These are phyloP conservation scores for Discostella stelligeroides DNA, from an alignment of 108 stramenopile genomes.

Conservation along the genomic window DNA sequence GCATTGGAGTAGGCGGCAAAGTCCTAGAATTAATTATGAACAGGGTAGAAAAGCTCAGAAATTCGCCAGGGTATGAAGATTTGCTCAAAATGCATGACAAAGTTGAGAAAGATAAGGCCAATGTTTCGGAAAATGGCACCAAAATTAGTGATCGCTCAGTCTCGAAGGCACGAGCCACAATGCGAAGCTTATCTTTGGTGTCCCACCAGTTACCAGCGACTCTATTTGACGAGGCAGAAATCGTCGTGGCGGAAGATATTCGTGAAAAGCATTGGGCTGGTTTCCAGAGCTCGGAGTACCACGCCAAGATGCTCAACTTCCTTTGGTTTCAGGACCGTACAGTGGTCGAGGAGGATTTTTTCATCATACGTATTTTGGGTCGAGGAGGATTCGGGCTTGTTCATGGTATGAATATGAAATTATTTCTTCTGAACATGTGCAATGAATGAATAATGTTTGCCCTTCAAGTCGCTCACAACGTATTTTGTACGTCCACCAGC, in stretches of 20 bases:
- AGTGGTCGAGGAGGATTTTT: slow-evolving; percentile 90
- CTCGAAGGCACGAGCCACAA: neutral
- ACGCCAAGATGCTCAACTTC: slow-evolving; percentile 64
- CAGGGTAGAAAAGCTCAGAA: slow-evolving; percentile 19
- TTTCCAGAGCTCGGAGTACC: slow-evolving; percentile 64
- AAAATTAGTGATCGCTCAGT: neutral
- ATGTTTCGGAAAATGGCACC: neutral
- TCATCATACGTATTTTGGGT: slow-evolving; percentile 91
- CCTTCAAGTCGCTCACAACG: too few species aligned
- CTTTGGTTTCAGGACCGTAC: slow-evolving; percentile 76
- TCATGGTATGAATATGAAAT: slow-evolving; percentile 66
- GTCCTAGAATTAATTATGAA: slow-evolving; percentile 27
- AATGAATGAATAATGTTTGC: neutral
- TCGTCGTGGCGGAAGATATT: slow-evolving; percentile 62
- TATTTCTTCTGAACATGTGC: neutral
- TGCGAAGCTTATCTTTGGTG: slow-evolving; percentile 19
- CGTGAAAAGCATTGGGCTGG: slow-evolving; percentile 62
- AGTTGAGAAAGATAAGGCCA: too few species aligned
- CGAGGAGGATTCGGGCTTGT: slow-evolving; percentile 95
- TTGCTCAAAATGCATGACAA: neutral
- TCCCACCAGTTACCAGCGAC: slow-evolving; percentile 34
- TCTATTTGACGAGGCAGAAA: slow-evolving; percentile 72
- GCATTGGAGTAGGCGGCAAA: slow-evolving; percentile 51
- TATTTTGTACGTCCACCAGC: too few species aligned
- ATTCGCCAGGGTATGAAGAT: slow-evolving; percentile 21